Conservation (phyloP, 176 grass and related monocot genomes). For the Ananas comosus region DNA sequence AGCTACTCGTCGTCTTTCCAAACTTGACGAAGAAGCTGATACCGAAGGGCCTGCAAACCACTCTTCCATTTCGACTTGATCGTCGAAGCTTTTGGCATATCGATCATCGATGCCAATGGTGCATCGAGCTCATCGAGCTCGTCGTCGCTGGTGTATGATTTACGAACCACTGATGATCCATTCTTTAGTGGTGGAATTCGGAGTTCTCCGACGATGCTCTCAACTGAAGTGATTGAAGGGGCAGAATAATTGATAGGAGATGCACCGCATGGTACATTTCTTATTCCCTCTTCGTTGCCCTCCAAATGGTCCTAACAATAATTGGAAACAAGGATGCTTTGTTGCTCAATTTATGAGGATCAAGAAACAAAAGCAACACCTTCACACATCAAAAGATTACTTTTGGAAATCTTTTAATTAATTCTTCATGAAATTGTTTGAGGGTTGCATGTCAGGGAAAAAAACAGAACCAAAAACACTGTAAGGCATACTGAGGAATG, state of each 20-base stretch:
- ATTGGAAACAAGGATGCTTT: constrained; percentile 11
- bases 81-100: constrained; percentile 23
- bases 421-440: too few relatives aligned
- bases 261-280: constrained; percentile 44
- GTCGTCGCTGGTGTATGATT: constrained; percentile 80
- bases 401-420: too few relatives aligned
- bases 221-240: constrained; percentile 43
- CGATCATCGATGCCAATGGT: constrained; percentile 56
- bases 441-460: too few relatives aligned
- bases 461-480: too few relatives aligned
- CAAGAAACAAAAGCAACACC: background rate
- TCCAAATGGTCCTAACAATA: constrained; percentile 57
- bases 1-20: constrained; percentile 59
- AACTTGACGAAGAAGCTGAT: constrained; percentile 74
- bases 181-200: constrained; percentile 27
- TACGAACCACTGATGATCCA: constrained; percentile 56
- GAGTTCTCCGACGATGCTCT: constrained; percentile 59
- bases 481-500: too few relatives aligned
- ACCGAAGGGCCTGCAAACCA: constrained; percentile 36
- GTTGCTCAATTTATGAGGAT: constrained; percentile 9
- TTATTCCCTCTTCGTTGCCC: constrained; percentile 30
- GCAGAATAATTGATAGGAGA: constrained; percentile 44
- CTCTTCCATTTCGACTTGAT: constrained; percentile 41
- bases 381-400: background rate
- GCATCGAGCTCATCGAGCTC: constrained; percentile 86